Base-by-base conservation (phyloP, 1,139 yeast genomes). In the Pichia sp. region DNA sequence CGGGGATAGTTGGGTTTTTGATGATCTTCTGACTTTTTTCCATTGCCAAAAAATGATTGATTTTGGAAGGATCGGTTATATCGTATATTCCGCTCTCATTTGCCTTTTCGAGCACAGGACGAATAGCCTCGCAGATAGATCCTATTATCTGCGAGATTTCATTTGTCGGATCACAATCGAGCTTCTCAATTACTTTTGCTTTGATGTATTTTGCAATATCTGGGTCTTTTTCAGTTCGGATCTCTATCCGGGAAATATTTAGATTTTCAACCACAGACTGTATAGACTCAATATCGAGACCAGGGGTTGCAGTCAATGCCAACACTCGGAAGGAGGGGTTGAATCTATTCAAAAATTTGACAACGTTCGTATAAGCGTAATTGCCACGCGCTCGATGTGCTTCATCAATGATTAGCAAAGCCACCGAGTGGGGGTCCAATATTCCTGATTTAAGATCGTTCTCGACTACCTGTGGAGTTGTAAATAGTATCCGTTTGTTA, bases 261-360 rank as follows among this genome's bases (percentile, higher is more conserved):
- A 95, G 70, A 61, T 88, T 88, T 51, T 80, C 77, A 1, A 93
- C 82, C 36, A 93, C 84, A 50, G 82, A 85, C 66, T 95, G 98
- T 0, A 95, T 95, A 0, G 95, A 90, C 55, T 87, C 96, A 1
- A 89, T 78, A 52, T 86, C 85, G 0, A 95, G 75, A 0, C 96
- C 91, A 0, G 99, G 99, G 0, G 99, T 95, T 0, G 99, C 99
- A 0, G 99, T 90, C 56, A 95, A 72, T 0, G 96, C 98, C 48
- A 93, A 68, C 0, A 90, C 74, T 46, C 99, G 73, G 60, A 82
- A 86, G 1, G 89, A 81, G 0, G 76, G 70, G 61, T 84, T 86
- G 62, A 82, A 83, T 51, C 89, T 69, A 41, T 57, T 53, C 3
- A 57, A 26, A 60, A 80, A 83, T 55, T 80, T 74, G 4, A 87